A percentile compares a stretch with the other conserved stretches of the same genome.
phyloP scores from a whole-genome alignment of 2,329 filamentous ascomycete species.

The Albifimbria verrucaria region DNA sequence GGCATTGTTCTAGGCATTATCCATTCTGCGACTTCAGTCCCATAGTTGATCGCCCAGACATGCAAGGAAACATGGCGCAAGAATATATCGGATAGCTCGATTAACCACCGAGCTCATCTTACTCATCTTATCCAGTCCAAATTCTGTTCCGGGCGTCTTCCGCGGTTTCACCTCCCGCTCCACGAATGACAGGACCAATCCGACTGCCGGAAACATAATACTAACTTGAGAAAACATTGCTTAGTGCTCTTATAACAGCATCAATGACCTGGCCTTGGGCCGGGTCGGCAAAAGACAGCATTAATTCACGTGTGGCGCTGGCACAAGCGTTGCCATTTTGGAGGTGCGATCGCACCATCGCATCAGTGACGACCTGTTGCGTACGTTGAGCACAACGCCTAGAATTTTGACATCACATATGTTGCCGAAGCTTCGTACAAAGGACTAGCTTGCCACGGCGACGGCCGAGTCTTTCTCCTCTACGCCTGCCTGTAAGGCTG shows the following conservation, averaged over 20 bases:
- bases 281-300: background rate
- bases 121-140: background rate
- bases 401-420: background rate
- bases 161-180: background rate
- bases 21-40: too few relatives aligned
- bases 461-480: constrained; percentile 31
- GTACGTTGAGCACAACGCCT: background rate
- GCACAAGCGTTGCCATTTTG: background rate
- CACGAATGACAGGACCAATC: background rate
- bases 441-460: constrained; percentile 35
- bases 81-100: too few relatives aligned
- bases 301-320: background rate
- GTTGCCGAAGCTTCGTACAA: constrained; percentile 39
- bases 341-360: background rate
- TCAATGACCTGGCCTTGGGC: background rate
- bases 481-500: constrained; percentile 37
- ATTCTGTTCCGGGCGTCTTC: background rate
- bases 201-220: background rate
- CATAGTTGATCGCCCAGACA: too few relatives aligned
- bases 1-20: too few relatives aligned
- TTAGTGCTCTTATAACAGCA: background rate
- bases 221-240: background rate
- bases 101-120: too few relatives aligned
- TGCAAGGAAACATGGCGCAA: too few relatives aligned
- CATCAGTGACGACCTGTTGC: background rate